Percentiles rank a stretch among this genome's conserved stretches.
Conservation (phyloP, 2,329 filamentous ascomycete genomes). For the Rachicladosporium sp. region DNA sequence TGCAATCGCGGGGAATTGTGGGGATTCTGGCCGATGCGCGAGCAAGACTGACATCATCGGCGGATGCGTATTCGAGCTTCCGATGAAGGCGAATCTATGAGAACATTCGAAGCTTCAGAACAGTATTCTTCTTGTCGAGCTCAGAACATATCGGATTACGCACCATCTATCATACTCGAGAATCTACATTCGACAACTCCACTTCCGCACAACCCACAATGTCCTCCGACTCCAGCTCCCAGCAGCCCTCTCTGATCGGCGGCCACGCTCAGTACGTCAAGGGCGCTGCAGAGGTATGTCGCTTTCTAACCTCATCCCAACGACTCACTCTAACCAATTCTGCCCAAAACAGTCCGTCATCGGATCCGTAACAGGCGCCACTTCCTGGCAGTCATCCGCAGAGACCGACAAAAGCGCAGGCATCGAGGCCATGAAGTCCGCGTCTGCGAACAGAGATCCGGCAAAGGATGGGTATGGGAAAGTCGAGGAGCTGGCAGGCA, state of each 20-base stretch:
- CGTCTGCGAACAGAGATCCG: constrained; percentile 44
- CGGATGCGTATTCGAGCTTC: too few relatives aligned
- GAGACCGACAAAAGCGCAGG: constrained; percentile 52
- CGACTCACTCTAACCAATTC: constrained; percentile 1
- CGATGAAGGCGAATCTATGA: too few relatives aligned
- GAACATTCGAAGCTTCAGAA: too few relatives aligned
- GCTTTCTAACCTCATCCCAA: constrained; percentile 1
- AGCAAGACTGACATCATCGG: too few relatives aligned
- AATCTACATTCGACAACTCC: too few relatives aligned
- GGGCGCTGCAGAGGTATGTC: constrained; percentile 50
- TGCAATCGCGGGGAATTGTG: too few relatives aligned
- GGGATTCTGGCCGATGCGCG: too few relatives aligned
- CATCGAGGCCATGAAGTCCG: constrained; percentile 50
- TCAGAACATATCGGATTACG: too few relatives aligned
- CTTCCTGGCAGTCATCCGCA: constrained; percentile 52
- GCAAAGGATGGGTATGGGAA: constrained; percentile 45
- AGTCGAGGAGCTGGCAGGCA: constrained; percentile 52
- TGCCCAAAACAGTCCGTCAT: constrained; percentile 34
- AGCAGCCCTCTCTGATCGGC: constrained; percentile 46
- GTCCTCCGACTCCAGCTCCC: constrained; percentile 8
- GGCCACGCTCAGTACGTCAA: constrained; percentile 58
- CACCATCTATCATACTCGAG: too few relatives aligned
- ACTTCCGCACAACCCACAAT: too few relatives aligned
- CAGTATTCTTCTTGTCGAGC: too few relatives aligned
- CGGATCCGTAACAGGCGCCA: constrained; percentile 48